Evolutionary conservation across 2,329 filamentous ascomycete genomes (phyloP), one percentile per base, ranked within the genome.

Genomic region (Pezicula radicicola): DNA sequence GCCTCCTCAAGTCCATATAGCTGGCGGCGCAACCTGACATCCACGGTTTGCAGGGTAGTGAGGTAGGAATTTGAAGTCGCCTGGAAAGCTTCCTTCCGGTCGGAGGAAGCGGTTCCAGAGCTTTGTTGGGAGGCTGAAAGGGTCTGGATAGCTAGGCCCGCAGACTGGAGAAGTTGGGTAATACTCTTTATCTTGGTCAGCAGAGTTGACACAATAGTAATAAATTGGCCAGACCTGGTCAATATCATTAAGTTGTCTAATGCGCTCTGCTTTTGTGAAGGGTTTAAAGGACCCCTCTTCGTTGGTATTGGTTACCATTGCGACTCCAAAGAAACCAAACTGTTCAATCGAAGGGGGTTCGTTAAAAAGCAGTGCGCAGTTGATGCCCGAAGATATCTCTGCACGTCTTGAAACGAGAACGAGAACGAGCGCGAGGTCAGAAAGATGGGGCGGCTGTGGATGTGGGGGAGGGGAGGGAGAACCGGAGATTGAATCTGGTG

Each of bases 1-100:
- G 88, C 89, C 69, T 96, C 90, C 68, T 95, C 89, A 3, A 96
- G 75, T 0, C 88, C 89, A 66, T 87, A 85, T 44, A 92, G 86
- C 65, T 91, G 86, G 37, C 87, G 78, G 55, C 88, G 87, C 49
- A 95, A 80, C 43, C 83, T 77, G 10, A 91, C 87, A 64, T 90
- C 86, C 47, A 94, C 81, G 6, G 79, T 80, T 56, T 91, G 89
- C 3, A 97, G 75, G 2, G 85, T 84, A 1, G 78, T 77, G 58
- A 94, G 84, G 68, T 93, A 94, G 7, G 81, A 76, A 49, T 79
- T 79, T 60, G 84, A 82, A 1, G 82, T 79, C 4, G 74, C 68
- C 58, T 85, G 80, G 66, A 85, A 85, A 25, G 75, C 72, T 10
- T 75, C 68, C 50, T 63, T 61, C 49, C 60, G 59, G 50, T 58